A percentile compares a stretch with the other conserved stretches of the same genome.
Conservation (phyloP, 2,329 filamentous ascomycete genomes). For the Colletotrichum sp. region DNA sequence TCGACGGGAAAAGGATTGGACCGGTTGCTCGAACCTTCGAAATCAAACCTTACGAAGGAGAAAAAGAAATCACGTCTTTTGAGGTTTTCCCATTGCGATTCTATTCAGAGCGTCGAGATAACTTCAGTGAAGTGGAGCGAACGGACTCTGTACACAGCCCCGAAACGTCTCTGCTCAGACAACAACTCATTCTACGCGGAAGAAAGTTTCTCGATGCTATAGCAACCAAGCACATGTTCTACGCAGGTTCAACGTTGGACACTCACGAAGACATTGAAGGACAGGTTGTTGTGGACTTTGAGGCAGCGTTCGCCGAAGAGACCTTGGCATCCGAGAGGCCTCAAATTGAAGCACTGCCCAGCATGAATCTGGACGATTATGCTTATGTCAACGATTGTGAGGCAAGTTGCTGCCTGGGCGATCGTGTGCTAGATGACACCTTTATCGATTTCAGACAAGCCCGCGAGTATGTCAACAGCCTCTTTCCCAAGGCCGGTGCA, state of each 20-base stretch:
- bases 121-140: not conserved
- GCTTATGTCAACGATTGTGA: not conserved
- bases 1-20: not conserved
- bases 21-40: not conserved
- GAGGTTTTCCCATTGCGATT: not conserved
- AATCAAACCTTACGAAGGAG: not conserved
- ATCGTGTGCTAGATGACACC: not conserved
- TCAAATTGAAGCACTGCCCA: not conserved
- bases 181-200: not conserved
- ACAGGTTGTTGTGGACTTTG: not conserved
- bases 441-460: not conserved
- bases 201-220: not conserved
- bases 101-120: not conserved
- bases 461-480: not conserved
- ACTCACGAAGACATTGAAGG: not conserved
- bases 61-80: not conserved
- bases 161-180: not conserved
- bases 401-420: not conserved
- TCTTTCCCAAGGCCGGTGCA: not conserved
- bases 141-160: accelerated
- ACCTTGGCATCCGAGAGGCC: not conserved
- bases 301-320: not conserved
- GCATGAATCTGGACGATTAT: not conserved
- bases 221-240: not conserved
- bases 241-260: not conserved